A percentile compares a stretch with the other conserved stretches of the same genome.
These are phyloP conservation scores for Gossypium rotundifolium DNA, from an alignment of 345 rosid genomes.

Conservation along the genomic window DNA sequence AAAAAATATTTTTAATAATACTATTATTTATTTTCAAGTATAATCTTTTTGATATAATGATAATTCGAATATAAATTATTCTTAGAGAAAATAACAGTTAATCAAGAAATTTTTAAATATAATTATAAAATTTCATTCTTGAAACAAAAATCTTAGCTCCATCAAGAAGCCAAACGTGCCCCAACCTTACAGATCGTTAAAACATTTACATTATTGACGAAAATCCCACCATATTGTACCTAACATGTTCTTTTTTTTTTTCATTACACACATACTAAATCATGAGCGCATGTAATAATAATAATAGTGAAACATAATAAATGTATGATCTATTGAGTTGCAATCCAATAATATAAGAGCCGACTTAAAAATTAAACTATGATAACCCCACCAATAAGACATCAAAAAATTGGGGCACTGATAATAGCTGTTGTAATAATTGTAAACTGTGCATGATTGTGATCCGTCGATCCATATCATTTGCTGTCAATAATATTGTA, in stretches of 20 bases:
- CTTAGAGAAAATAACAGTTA: too few species aligned
- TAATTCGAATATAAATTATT: too few species aligned
- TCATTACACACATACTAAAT: too few species aligned
- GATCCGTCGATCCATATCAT: conserved; percentile 5
- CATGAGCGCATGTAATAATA: not conserved
- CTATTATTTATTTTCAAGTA: too few species aligned
- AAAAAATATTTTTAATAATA: too few species aligned
- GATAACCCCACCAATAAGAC: not conserved
- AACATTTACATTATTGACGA: not conserved
- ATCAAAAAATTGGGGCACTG: not conserved
- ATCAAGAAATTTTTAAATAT: too few species aligned
- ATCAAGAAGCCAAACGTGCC: not conserved
- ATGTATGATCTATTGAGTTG: not conserved
- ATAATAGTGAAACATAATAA: not conserved
- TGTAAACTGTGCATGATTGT: not conserved
- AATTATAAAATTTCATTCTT: not conserved
- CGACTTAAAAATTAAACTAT: not conserved
- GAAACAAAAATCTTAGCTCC: not conserved
- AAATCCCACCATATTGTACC: not conserved
- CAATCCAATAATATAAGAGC: not conserved
- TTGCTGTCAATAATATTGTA: not conserved
- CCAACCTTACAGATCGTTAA: not conserved
- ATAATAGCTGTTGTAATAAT: not conserved
- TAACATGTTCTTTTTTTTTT: not conserved
- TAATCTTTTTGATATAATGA: too few species aligned